Evolutionary conservation across 208 protist species (phyloP), one percentile per base, ranked within the genome.

Genomic region (Sergeia podlipaevii): DNA sequence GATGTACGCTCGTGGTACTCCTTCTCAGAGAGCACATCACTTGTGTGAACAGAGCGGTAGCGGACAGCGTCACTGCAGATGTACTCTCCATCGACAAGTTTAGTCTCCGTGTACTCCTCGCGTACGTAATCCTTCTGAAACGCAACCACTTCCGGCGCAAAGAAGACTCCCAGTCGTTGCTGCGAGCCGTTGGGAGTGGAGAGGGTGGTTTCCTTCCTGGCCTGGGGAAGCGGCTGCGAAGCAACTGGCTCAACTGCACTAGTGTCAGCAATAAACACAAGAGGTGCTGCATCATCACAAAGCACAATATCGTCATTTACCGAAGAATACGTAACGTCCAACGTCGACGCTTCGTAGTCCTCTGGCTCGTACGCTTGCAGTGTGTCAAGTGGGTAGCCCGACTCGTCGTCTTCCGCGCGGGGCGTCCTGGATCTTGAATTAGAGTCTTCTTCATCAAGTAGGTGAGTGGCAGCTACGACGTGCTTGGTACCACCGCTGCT

Each of bases 301-400:
- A 95, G 32, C 39, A 91, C 71, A 29, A 94, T 74, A 4, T 91
- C 87, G 50, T 94, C 87, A 43, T 89, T 88, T 11, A 63, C 63
- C 17, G 56, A 42, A 7, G 61, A 65, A 26, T 77, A 49, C 41
- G 47, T 60, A 20, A 85, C 65, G 45, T 87, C 74, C 30, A 88
- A 45, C 30, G 47, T 27, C 5, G 66, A 62, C 20, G 38, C 11
- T 7, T 65, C 61, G 4, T 65, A 59, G 1, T 34, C 20, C 18
- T 47, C 54, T 1, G 29, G n/a, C n/a, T n/a, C n/a, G n/a, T n/a
- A n/a, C n/a, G n/a, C n/a, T n/a, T n/a, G n/a, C 34, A n/a, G 34
- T 11, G 11, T n/a, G 34, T n/a, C 13, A 38, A n/a, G n/a, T 17
- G 8, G 41, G 18, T 23, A 46, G 41, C n/a, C n/a, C 11, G n/a